phyloP scores from a whole-genome alignment of 768 basidiomycete genomes.

The Piloderma croceum region DNA sequence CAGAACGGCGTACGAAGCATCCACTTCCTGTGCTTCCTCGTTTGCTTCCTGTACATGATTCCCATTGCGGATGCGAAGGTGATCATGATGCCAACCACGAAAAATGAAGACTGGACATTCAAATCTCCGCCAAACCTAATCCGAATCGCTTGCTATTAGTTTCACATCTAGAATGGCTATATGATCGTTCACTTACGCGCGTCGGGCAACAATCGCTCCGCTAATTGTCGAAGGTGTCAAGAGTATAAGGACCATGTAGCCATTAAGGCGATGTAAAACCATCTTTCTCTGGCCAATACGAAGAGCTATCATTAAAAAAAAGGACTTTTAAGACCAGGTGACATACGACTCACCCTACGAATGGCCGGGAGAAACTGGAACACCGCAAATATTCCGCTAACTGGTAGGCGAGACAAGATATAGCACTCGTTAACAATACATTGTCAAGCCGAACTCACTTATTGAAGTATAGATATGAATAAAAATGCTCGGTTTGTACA shows the following conservation, averaged over 20 bases:
- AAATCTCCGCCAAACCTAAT: conserved; percentile 23
- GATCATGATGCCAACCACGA: conserved; percentile 17
- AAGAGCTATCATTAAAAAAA: not conserved
- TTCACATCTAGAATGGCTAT: conserved; percentile 17
- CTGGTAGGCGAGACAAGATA: conserved; percentile 5
- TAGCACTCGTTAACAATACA: not conserved
- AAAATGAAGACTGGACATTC: conserved; percentile 21
- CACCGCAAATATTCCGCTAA: conserved; percentile 17
- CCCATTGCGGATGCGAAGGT: conserved; percentile 15
- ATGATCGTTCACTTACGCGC: conserved; percentile 16
- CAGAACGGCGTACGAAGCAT: conserved; percentile 20
- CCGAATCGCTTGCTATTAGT: conserved; percentile 14
- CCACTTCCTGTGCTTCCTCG: conserved; percentile 23
- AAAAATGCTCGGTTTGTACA: conserved; percentile 18
- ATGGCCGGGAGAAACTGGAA: conserved; percentile 23
- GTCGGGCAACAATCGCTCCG: conserved; percentile 5
- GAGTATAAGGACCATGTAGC: conserved; percentile 4
- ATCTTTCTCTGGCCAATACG: conserved; percentile 11
- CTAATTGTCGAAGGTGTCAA: not conserved
- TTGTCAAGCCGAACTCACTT: conserved; percentile 8
- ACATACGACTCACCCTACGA: conserved; percentile 15
- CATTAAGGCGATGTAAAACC: conserved; percentile 21
- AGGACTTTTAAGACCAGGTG: too few species aligned
- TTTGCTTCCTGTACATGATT: conserved; percentile 19
- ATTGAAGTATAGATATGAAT: conserved; percentile 23